phyloP scores from a whole-genome alignment of 2,329 filamentous ascomycete genomes.

The Talaromyces sp. region DNA sequence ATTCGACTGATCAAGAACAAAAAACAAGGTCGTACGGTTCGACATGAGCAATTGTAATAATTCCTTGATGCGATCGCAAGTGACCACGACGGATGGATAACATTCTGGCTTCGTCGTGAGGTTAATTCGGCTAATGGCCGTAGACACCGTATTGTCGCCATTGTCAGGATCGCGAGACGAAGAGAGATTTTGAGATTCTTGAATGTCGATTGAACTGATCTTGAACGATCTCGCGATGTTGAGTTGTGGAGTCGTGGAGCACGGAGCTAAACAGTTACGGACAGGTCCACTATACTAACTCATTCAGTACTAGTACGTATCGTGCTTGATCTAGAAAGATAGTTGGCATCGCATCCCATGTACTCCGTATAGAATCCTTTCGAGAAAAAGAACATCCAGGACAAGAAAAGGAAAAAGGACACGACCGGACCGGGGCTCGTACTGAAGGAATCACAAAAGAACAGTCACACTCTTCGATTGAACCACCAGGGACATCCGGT shows the following conservation, averaged over 20 bases:
- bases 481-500: not conserved
- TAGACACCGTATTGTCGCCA: not conserved
- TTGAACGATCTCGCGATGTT: no score
- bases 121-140: not conserved
- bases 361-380: no score
- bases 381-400: not conserved
- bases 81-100: not conserved
- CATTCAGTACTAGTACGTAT: no score
- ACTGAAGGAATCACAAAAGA: not conserved
- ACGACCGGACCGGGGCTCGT: not conserved
- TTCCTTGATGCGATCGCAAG: conserved; percentile 6
- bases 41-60: conserved; percentile 7
- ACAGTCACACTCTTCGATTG: not conserved
- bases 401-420: not conserved
- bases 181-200: not conserved
- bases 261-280: no score
- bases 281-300: no score
- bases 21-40: not conserved
- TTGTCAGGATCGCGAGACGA: not conserved
- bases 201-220: not conserved
- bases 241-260: no score
- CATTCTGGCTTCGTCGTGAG: not conserved
- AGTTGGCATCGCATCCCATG: no score
- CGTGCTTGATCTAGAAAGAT: no score
- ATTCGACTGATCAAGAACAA: not conserved